Conservation (phyloP, 148 eudicot species). For the Rhododendron ovatum region DNA sequence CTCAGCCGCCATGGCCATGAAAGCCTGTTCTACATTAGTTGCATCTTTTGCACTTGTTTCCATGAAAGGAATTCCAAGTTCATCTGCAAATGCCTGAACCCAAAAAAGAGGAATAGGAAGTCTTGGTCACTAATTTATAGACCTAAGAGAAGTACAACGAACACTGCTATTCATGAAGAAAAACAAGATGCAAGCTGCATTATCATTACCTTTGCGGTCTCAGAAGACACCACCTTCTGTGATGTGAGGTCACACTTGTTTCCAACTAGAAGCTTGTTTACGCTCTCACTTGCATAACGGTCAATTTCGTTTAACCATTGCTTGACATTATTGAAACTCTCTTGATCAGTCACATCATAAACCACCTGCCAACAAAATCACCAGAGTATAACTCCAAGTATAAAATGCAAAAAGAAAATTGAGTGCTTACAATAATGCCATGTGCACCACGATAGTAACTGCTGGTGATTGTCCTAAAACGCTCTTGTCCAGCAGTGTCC, state of each 20-base stretch:
- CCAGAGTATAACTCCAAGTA: neutral
- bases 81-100: constrained; percentile 57
- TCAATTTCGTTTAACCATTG: constrained; percentile 62
- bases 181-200: neutral
- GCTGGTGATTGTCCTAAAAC: constrained; percentile 77
- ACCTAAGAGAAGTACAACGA: neutral
- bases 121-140: neutral
- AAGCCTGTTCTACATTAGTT: constrained; percentile 57
- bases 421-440: constrained; percentile 61
- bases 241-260: constrained; percentile 54
- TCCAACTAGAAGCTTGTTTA: constrained; percentile 57
- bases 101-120: neutral
- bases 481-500: constrained; percentile 90
- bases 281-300: constrained; percentile 55
- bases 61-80: constrained; percentile 57
- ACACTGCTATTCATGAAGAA: neutral
- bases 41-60: constrained; percentile 63
- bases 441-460: constrained; percentile 85
- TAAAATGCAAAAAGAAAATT: neutral
- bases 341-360: constrained; percentile 53
- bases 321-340: constrained; percentile 57
- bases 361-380: constrained; percentile 33
- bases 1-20: constrained; percentile 53
- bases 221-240: constrained; percentile 46
- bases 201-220: constrained; percentile 40